A percentile compares a stretch with the other conserved stretches of the same genome.
phyloP scores from a whole-genome alignment of 2,329 filamentous ascomycete species.

The Proliferodiscus dingleyae region DNA sequence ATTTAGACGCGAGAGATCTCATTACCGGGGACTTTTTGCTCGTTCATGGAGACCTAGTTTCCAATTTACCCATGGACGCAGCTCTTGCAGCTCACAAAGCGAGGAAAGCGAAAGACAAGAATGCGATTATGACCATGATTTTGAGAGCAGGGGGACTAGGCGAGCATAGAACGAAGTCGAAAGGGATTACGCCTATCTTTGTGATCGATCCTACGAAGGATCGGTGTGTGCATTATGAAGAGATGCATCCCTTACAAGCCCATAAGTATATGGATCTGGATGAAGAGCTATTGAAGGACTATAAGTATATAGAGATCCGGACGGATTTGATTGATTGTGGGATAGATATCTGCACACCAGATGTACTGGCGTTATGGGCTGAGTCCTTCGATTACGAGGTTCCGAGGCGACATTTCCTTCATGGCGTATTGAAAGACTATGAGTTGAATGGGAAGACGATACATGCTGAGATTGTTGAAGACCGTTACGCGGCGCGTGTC shows the following conservation, averaged over 20 bases:
- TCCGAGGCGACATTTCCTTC: conserved; percentile 81
- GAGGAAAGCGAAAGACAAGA: conserved; percentile 77
- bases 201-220: conserved; percentile 76
- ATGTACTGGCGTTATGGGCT: conserved; percentile 90
- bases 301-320: conserved; percentile 73
- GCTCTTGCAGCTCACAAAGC: conserved; percentile 75
- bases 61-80: conserved; percentile 79
- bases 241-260: conserved; percentile 66
- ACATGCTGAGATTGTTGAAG: conserved; percentile 77
- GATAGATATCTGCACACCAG: conserved; percentile 95
- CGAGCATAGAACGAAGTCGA: conserved; percentile 71
- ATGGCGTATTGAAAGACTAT: conserved; percentile 92
- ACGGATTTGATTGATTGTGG: conserved; percentile 88
- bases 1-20: conserved; percentile 79
- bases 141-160: conserved; percentile 68
- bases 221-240: conserved; percentile 89
- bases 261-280: conserved; percentile 69
- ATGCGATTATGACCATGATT: conserved; percentile 97
- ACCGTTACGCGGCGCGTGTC: conserved; percentile 82
- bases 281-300: conserved; percentile 67
- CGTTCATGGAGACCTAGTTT: conserved; percentile 88
- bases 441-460: conserved; percentile 97
- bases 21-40: conserved; percentile 88
- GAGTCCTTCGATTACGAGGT: conserved; percentile 97
- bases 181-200: conserved; percentile 75